A percentile compares a stretch with the other conserved stretches of the same genome.
Evolutionary conservation across 176 grass and related monocot species (phyloP).

Genomic region (Lolium multiflorum): DNA sequence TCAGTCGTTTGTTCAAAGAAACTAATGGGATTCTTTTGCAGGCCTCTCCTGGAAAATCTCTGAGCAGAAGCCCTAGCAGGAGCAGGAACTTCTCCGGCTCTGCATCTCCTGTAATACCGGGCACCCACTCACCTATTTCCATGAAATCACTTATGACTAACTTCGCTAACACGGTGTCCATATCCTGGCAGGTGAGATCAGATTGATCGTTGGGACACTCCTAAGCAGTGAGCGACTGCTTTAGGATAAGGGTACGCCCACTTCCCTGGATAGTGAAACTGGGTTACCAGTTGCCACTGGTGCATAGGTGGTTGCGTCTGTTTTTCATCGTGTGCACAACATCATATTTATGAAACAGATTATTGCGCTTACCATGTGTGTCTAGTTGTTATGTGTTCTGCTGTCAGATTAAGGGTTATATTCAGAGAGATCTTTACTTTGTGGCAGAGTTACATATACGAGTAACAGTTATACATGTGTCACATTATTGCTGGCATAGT

Average conservation of each 20-base stretch:
- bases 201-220: conserved; percentile 30
- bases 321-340: neutral
- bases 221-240: neutral
- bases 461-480: neutral
- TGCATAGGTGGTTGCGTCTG: conserved; percentile 1
- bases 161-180: conserved; percentile 2
- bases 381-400: neutral
- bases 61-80: conserved; percentile 47
- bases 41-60: conserved; percentile 46
- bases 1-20: neutral
- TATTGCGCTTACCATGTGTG: neutral
- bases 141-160: neutral
- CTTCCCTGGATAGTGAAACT: conserved; percentile 4
- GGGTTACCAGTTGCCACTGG: neutral
- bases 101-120: conserved; percentile 45
- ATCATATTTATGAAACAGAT: conserved; percentile 5
- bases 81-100: conserved; percentile 48
- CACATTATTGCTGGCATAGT: neutral
- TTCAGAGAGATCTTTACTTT: neutral
- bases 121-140: no score
- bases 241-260: neutral
- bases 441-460: neutral
- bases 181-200: conserved; percentile 47
- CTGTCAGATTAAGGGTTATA: neutral
- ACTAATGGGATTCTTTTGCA: conserved; percentile 16